phyloP scores from a whole-genome alignment of 768 basidiomycete species.

The Mycena maculata region DNA sequence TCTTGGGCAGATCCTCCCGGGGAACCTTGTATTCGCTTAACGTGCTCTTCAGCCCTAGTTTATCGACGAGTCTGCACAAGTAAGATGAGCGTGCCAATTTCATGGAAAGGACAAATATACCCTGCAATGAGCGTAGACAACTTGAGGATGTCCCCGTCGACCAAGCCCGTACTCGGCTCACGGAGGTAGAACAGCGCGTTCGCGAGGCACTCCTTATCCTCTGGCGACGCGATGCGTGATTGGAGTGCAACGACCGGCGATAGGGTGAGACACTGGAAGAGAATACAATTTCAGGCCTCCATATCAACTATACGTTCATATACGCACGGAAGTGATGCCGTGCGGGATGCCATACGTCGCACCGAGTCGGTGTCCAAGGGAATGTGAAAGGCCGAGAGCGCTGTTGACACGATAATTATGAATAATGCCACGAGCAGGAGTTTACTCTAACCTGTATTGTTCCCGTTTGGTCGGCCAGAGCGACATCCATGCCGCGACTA shows the following conservation, averaged over 20 bases:
- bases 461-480: conserved; percentile 74
- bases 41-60: conserved; percentile 68
- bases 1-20: conserved; percentile 59
- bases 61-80: conserved; percentile 64
- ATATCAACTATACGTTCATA: background rate
- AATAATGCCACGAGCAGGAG: too few relatives aligned
- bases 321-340: conserved; percentile 82
- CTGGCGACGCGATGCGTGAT: conserved; percentile 65
- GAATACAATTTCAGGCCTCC: background rate
- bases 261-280: conserved; percentile 77
- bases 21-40: conserved; percentile 76
- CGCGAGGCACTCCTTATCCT: conserved; percentile 72
- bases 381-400: conserved; percentile 79
- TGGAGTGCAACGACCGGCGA: conserved; percentile 71
- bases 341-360: conserved; percentile 82
- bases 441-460: conserved; percentile 61
- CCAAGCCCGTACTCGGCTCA: conserved; percentile 69
- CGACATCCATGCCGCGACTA: conserved; percentile 86
- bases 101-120: conserved; percentile 53
- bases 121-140: conserved; percentile 65
- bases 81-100: conserved; percentile 4
- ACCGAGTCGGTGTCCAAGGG: conserved; percentile 79
- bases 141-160: conserved; percentile 70
- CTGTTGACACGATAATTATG: conserved; percentile 43
- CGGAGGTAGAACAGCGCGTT: conserved; percentile 67